phyloP scores from a whole-genome alignment of 2,329 filamentous ascomycete genomes.

The Epicoccum nigrum region DNA sequence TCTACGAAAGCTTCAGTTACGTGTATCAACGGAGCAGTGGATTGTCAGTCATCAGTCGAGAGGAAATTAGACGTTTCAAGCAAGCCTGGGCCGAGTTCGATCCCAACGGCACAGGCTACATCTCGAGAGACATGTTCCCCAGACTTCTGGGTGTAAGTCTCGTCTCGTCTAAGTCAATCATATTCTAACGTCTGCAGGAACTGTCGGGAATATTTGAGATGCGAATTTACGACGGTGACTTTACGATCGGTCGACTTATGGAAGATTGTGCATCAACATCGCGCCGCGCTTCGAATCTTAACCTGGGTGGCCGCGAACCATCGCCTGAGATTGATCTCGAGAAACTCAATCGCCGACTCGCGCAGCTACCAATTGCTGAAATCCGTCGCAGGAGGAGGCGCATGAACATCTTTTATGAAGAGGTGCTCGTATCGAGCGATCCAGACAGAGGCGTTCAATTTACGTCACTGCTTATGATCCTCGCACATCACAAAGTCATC shows the following conservation, averaged over 20 bases:
- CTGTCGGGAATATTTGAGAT: conserved; percentile 96
- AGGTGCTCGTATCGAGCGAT: conserved; percentile 92
- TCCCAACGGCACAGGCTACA: conserved; percentile 88
- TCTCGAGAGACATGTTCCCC: conserved; percentile 87
- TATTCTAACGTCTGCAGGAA: conserved; percentile 57
- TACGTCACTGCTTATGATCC: conserved; percentile 88
- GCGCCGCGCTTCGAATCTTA: conserved; percentile 56
- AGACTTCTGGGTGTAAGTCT: conserved; percentile 75
- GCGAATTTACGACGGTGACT: conserved; percentile 91
- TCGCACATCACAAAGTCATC: conserved; percentile 98
- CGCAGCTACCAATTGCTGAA: conserved; percentile 73
- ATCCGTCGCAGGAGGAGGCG: conserved; percentile 77
- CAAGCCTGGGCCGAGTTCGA: conserved; percentile 97
- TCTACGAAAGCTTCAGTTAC: conserved; percentile 99
- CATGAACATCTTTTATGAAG: conserved; percentile 96
- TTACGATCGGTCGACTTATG: conserved; percentile 85
- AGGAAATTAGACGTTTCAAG: conserved; percentile 96
- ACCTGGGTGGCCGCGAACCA: conserved; percentile 49
- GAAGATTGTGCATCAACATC: conserved; percentile 74
- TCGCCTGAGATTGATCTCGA: conserved; percentile 68
- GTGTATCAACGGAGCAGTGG: conserved; percentile 96
- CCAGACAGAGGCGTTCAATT: conserved; percentile 89
- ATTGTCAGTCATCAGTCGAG: conserved; percentile 86
- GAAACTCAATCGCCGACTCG: conserved; percentile 75
- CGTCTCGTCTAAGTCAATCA: background rate